Percentiles rank a stretch among this genome's conserved stretches.
These are phyloP conservation scores for Populus trichocarpa DNA, from an alignment of 441 rosid genomes.

Conservation along the genomic window DNA sequence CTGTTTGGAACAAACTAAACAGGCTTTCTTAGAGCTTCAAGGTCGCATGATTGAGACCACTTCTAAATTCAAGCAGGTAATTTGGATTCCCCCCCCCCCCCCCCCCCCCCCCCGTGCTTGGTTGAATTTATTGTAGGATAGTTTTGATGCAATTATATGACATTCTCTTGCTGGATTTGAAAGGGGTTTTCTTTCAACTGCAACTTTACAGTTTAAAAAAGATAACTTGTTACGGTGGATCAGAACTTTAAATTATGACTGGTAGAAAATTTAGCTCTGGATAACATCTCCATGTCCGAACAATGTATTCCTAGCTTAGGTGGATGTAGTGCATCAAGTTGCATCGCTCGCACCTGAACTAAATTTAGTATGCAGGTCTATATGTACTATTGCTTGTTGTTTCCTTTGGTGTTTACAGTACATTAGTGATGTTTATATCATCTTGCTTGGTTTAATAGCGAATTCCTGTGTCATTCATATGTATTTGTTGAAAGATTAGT, in stretches of 20 bases:
- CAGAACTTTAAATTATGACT: not conserved
- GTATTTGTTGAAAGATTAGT: not conserved
- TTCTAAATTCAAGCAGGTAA: slow-evolving; percentile 74
- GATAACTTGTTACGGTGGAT: not conserved
- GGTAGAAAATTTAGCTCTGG: not conserved
- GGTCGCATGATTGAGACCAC: slow-evolving; percentile 85
- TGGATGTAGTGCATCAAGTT: not conserved
- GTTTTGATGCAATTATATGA: not conserved
- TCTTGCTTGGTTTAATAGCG: not conserved
- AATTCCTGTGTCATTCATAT: not conserved
- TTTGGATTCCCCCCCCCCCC: too few relatives aligned
- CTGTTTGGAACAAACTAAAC: slow-evolving; percentile 7
- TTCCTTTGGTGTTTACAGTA: not conserved
- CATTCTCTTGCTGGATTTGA: not conserved
- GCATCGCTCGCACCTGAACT: not conserved
- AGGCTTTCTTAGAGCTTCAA: slow-evolving; percentile 90
- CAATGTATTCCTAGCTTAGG: not conserved
- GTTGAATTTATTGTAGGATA: not conserved
- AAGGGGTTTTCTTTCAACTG: not conserved
- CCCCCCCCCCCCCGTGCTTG: not conserved
- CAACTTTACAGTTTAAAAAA: not conserved
- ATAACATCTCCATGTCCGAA: not conserved
- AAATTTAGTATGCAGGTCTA: not conserved
- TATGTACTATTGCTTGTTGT: too few relatives aligned
- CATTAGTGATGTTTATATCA: too few relatives aligned